Conservation (phyloP, 441 rosid species). For the Hura crepitans region DNA sequence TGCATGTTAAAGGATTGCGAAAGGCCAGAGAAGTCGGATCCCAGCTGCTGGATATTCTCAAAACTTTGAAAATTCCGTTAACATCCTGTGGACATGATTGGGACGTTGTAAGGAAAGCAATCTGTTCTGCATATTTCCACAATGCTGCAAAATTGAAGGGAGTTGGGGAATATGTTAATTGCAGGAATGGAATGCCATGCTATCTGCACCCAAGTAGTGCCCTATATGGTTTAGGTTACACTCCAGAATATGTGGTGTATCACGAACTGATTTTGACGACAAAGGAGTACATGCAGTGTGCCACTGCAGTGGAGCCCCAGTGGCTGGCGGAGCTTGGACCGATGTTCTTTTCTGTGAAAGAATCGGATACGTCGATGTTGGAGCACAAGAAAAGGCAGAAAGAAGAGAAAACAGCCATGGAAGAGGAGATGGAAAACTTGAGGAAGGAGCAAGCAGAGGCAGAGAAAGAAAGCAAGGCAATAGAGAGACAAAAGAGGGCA, state of each 20-base stretch:
- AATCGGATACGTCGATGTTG: conserved; percentile 74
- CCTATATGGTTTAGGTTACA: conserved; percentile 75
- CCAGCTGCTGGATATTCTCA: conserved; percentile 88
- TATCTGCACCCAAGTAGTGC: conserved; percentile 97
- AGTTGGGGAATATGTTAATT: conserved; percentile 84
- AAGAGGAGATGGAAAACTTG: conserved; percentile 86
- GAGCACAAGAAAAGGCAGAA: conserved; percentile 92
- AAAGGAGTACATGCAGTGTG: conserved; percentile 97
- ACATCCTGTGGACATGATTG: conserved; percentile 73
- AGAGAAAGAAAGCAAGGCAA: conserved; percentile 48
- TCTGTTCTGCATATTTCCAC: conserved; percentile 95
- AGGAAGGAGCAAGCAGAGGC: conserved; percentile 69
- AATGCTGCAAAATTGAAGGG: conserved; percentile 87
- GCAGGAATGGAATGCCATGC: conserved; percentile 89
- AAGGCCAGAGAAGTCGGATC: conserved; percentile 95
- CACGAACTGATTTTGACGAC: conserved; percentile 83
- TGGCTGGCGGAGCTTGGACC: conserved; percentile 96
- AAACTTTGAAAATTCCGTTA: conserved; percentile 71
- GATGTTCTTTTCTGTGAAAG: conserved; percentile 93
- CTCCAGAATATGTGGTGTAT: conserved; percentile 87
- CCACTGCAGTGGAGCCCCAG: conserved; percentile 86
- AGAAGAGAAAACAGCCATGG: conserved; percentile 92
- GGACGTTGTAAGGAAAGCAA: conserved; percentile 77
- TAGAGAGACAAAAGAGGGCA: conserved; percentile 54
- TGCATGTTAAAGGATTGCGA: conserved; percentile 80